Evolutionary conservation across 2,329 filamentous ascomycete species (phyloP).

Genomic region (Alternaria sp.): DNA sequence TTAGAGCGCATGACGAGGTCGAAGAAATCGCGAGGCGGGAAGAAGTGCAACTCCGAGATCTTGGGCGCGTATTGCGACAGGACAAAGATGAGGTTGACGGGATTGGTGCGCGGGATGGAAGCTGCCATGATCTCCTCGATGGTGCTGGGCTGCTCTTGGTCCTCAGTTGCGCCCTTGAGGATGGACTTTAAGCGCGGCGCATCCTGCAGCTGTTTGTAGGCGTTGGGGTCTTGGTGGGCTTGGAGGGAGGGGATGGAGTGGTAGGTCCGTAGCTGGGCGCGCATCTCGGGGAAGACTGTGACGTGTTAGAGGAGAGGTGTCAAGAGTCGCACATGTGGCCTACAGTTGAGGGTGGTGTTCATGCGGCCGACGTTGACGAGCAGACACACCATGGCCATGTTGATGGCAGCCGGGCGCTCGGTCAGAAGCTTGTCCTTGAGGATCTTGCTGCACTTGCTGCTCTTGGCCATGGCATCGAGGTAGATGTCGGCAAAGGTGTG

Average conservation of each 20-base stretch:
- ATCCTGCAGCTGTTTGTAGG: constrained; percentile 98
- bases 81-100: constrained; percentile 96
- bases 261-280: constrained; percentile 95
- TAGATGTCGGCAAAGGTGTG: constrained; percentile 90
- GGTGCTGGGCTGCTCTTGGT: constrained; percentile 82
- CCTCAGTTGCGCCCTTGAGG: constrained; percentile 93
- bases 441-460: constrained; percentile 99
- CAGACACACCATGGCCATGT: constrained; percentile 99
- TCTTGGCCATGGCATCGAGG: constrained; percentile 97
- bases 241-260: constrained; percentile 97
- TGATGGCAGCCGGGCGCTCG: constrained; percentile 89
- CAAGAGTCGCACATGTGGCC: constrained; percentile 36
- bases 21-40: constrained; percentile 86
- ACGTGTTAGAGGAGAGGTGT: constrained; percentile 1
- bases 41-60: constrained; percentile 92
- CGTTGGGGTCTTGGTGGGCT: constrained; percentile 91
- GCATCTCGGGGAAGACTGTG: constrained; percentile 97
- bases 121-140: constrained; percentile 80
- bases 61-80: constrained; percentile 89
- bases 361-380: constrained; percentile 97
- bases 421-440: constrained; percentile 94
- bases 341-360: constrained; percentile 99
- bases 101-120: constrained; percentile 83
- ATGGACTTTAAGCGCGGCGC: constrained; percentile 96
- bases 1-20: constrained; percentile 93